Evolutionary conservation across 1,284 basidiomycete species (phyloP).

Genomic region (Inonotus obliquus): DNA sequence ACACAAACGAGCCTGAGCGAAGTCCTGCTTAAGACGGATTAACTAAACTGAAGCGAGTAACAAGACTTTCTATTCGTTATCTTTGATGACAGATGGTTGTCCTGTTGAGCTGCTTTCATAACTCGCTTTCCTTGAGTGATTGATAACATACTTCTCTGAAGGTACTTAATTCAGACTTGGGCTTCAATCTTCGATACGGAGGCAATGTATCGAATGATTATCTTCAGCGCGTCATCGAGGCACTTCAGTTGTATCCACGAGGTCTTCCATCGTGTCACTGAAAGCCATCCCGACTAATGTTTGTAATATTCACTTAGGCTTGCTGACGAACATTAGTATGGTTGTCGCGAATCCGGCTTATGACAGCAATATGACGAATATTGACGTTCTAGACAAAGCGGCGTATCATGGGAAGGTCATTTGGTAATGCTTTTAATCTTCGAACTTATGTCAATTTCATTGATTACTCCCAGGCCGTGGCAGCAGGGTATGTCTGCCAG

Average conservation of each 20-base stretch:
- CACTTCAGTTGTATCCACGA: conserved; percentile 38
- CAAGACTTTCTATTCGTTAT: conserved; percentile 31
- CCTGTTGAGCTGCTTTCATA: conserved; percentile 28
- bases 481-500: conserved; percentile 41
- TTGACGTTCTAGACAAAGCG: conserved; percentile 32
- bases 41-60: background rate
- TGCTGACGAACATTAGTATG: conserved; percentile 41
- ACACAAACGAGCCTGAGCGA: conserved; percentile 32
- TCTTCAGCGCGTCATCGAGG: conserved; percentile 33
- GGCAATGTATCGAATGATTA: conserved; percentile 30
- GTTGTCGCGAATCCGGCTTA: conserved; percentile 41
- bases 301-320: conserved; percentile 22
- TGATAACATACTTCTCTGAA: background rate
- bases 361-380: conserved; percentile 33
- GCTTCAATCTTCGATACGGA: conserved; percentile 36
- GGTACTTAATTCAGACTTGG: conserved; percentile 36
- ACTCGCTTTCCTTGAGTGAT: background rate
- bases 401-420: conserved; percentile 42
- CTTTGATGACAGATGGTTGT: conserved; percentile 28
- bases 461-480: conserved; percentile 27
- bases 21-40: conserved; percentile 27
- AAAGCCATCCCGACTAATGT: background rate
- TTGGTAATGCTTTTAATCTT: conserved; percentile 25
- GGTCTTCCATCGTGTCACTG: conserved; percentile 22
- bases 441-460: conserved; percentile 2